Conservation (phyloP, 495 filamentous ascomycete genomes). For the Neurospora hispaniola region DNA sequence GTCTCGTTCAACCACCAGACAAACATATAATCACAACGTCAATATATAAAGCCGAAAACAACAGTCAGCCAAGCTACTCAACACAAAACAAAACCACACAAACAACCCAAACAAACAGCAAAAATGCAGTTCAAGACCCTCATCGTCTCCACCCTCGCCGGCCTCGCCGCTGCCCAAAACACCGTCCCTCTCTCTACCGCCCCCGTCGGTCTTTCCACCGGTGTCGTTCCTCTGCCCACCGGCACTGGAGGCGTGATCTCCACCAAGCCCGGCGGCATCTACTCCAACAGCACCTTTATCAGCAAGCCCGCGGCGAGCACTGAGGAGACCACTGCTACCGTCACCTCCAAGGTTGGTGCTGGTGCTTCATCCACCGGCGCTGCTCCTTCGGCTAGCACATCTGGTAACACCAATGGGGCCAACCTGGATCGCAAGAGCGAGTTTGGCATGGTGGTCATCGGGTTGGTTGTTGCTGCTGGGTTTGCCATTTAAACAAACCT, state of each 20-base stretch:
- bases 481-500: conserved; percentile 26
- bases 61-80: not conserved
- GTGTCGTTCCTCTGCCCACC: not conserved
- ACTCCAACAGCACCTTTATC: not conserved
- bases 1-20: not conserved
- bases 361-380: not conserved
- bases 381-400: not conserved
- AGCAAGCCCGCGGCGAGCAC: not conserved
- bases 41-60: not conserved
- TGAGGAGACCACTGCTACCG: not conserved
- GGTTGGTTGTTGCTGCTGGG: conserved; percentile 23
- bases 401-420: not conserved
- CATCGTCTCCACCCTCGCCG: conserved; percentile 16
- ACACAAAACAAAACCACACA: not conserved
- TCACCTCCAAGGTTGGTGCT: not conserved
- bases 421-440: not conserved
- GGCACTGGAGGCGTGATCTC: not conserved
- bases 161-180: conserved; percentile 8
- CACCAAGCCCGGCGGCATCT: not conserved
- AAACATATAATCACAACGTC: not conserved
- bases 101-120: not conserved
- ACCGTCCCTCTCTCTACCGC: conserved; percentile 6
- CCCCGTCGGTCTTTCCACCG: not conserved
- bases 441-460: conserved; percentile 11
- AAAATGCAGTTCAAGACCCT: conserved; percentile 19